These are phyloP conservation scores for Leccinum broughii DNA, from an alignment of 768 basidiomycete species.

Conservation along the genomic window DNA sequence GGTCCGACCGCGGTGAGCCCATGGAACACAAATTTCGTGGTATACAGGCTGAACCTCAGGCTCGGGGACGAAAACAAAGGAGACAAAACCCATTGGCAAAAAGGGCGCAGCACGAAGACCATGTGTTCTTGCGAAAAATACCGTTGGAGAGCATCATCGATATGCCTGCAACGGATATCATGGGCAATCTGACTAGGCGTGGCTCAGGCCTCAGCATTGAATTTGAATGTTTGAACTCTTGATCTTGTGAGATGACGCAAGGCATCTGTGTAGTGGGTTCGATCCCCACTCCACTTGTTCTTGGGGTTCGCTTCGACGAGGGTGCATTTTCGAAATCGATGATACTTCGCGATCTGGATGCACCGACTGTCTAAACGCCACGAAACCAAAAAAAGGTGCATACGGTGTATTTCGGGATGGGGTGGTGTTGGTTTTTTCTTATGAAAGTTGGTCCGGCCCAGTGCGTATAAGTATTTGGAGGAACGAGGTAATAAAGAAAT, in stretches of 20 bases:
- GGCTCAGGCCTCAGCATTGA: background rate
- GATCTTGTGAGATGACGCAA: background rate
- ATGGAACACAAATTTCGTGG: background rate
- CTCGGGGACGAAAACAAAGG: too few species aligned
- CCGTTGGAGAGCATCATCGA: background rate
- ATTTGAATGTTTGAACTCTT: background rate
- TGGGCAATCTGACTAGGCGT: background rate
- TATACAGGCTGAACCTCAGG: too few species aligned
- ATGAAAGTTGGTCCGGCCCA: background rate
- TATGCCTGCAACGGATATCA: background rate
- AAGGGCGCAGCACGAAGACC: background rate
- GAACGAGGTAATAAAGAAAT: background rate
- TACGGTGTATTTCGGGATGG: background rate
- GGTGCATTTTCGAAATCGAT: constrained; percentile 6
- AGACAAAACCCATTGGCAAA: background rate
- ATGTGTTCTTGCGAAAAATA: background rate
- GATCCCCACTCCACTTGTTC: background rate
- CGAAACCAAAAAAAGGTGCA: background rate
- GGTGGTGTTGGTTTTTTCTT: background rate
- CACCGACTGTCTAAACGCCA: background rate
- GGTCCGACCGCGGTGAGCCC: background rate
- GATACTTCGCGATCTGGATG: background rate
- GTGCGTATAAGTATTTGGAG: background rate
- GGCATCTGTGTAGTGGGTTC: background rate
- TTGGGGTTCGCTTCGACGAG: background rate